Base-by-base conservation (phyloP, 1,284 basidiomycete genomes). In the Bjerkandera adusta region DNA sequence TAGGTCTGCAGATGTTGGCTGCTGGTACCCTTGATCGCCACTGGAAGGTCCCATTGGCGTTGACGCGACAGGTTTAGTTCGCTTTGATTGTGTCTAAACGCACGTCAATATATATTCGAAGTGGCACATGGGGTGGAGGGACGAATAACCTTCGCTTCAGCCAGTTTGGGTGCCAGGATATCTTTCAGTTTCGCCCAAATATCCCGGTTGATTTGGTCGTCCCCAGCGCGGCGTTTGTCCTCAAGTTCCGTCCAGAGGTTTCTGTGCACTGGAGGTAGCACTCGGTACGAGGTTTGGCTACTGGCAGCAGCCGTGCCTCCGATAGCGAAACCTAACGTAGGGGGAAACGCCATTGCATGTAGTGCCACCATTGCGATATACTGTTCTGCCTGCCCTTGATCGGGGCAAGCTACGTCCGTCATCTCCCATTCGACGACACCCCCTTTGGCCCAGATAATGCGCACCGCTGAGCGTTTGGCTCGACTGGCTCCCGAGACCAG, bases 211-310 rank as follows among this genome's bases (percentile, higher is more conserved):
- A 72, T 74, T 15, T 62, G 66, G 50, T 93, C 83, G 42, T 88
- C 82, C 35, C 72, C 71, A 7, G 64, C 57, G 57, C 85, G 89
- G 50, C 89, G 74, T 24, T 71, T 67, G 4, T 61, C 64, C 58
- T 95, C 92, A 18, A 98, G 70, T 66, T 97, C 92, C 49, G 93
- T 89, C 97, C 97, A 99, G 30, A 98, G 71, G 59, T 94, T 89
- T 48, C 93, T 79, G 64, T 87, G 97, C 8, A 81, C 77, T 0
- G 85, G 73, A n/a, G 94, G 92, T 18, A 99, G 73, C 8, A 81
- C 63, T 53, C 89, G 73, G 62, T 87, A 87, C 50, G 79, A 84
- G 1, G 84, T 84, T 41, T 70, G 72, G 6, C 29, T 39, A 15
- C 66, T 66, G 10, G 72, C 62, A 13, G 70, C 68, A 3, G 66